Conservation (phyloP, 148 eudicot genomes). For the Suaeda aralocaspica region DNA sequence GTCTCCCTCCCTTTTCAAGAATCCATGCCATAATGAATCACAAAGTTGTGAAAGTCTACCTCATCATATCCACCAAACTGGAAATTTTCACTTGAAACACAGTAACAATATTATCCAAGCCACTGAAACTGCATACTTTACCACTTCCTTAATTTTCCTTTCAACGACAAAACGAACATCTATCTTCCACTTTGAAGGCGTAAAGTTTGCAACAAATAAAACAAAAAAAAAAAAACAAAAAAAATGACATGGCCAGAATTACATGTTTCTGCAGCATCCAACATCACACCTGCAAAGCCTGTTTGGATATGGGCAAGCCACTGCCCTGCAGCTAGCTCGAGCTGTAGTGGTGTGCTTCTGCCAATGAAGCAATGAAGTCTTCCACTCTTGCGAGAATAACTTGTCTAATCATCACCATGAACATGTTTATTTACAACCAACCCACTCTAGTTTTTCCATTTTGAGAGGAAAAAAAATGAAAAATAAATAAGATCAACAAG, state of each 20-base stretch:
- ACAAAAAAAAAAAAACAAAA: neutral
- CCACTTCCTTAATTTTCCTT: constrained; percentile 3
- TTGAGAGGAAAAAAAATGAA: neutral
- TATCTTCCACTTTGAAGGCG: neutral
- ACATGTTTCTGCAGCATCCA: constrained; percentile 25
- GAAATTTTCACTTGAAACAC: constrained; percentile 1
- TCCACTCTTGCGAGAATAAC: constrained; percentile 6
- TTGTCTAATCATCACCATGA: constrained; percentile 18
- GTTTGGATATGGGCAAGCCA: constrained; percentile 21
- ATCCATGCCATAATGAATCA: neutral
- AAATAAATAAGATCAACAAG: neutral
- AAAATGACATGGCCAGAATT: constrained; percentile 17
- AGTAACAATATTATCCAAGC: neutral
- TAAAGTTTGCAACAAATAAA: constrained; percentile 10
- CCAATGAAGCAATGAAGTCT: constrained; percentile 22
- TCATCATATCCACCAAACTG: constrained; percentile 1
- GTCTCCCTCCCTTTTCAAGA: too few species aligned
- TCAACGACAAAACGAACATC: neutral
- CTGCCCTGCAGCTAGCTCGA: constrained; percentile 27
- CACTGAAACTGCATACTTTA: neutral
- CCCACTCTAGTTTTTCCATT: constrained; percentile 20
- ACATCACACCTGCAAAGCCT: constrained; percentile 29
- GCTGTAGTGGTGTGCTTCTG: constrained; percentile 21
- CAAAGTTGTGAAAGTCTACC: neutral
- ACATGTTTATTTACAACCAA: constrained; percentile 1